Percentiles rank a stretch among this genome's conserved stretches.
phyloP scores from a whole-genome alignment of 305 asterid species.

The Rubia peregrina region DNA sequence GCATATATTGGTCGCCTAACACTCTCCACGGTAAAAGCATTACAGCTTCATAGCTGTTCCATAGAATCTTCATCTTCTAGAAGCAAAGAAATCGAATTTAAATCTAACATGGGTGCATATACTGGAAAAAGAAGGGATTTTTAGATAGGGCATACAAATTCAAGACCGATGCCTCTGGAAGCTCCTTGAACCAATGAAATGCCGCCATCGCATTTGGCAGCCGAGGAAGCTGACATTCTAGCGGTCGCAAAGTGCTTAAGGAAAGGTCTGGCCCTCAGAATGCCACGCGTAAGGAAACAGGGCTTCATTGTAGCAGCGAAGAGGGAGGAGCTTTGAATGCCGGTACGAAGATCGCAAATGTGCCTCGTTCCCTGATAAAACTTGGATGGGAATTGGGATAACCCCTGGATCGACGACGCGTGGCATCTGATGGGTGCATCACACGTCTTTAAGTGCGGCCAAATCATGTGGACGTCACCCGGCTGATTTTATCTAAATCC shows the following conservation, averaged over 20 bases:
- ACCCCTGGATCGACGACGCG: not conserved
- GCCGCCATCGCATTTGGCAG: constrained; percentile 43
- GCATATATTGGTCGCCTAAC: not conserved
- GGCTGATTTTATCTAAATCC: no score
- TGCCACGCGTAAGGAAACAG: constrained; percentile 12
- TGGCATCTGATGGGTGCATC: not conserved
- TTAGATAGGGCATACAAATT: constrained; percentile 49
- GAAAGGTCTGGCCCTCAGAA: constrained; percentile 19
- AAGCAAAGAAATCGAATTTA: not conserved
- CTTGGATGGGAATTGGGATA: constrained; percentile 15
- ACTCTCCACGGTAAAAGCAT: not conserved
- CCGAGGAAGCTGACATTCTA: constrained; percentile 10
- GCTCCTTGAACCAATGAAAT: constrained; percentile 96
- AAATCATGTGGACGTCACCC: no score
- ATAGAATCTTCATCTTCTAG: no score
- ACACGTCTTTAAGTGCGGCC: not conserved
- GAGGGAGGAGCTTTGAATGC: not conserved
- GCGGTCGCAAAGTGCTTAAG: not conserved
- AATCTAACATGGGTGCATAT: not conserved
- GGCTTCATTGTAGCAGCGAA: constrained; percentile 19
- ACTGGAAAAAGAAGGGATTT: not conserved
- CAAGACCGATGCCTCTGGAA: constrained; percentile 90
- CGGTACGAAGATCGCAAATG: not conserved
- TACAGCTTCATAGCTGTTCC: not conserved
- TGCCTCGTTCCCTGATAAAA: constrained; percentile 17